These are phyloP conservation scores for Canavalia ensiformis DNA, from an alignment of 306 rosid species.

Conservation along the genomic window DNA sequence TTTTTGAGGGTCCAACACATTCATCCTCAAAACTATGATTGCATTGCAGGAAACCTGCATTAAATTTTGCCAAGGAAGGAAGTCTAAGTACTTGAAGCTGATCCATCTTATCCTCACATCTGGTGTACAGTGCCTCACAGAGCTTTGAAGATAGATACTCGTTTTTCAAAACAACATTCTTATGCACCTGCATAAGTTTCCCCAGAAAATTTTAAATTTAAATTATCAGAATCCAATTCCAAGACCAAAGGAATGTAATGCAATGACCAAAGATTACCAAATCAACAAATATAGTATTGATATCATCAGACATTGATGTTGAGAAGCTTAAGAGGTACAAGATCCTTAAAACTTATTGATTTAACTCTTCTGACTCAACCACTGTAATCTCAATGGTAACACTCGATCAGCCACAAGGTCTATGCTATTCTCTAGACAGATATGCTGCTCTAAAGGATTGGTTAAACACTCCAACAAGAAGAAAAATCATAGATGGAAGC, in stretches of 20 bases:
- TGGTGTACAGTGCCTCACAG: conserved; percentile 82
- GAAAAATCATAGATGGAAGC: not conserved
- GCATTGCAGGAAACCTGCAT: conserved; percentile 91
- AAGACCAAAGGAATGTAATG: conserved; percentile 5
- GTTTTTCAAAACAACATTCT: conserved; percentile 70
- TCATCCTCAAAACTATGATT: conserved; percentile 76
- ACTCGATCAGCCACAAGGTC: conserved; percentile 5
- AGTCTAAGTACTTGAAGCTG: conserved; percentile 91
- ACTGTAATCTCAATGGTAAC: not conserved
- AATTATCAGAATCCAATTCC: conserved; percentile 22
- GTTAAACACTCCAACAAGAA: conserved; percentile 11
- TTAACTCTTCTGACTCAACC: conserved; percentile 18
- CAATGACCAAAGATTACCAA: conserved; percentile 33
- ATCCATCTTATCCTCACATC: conserved; percentile 94
- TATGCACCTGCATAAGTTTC: conserved; percentile 61
- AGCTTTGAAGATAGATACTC: conserved; percentile 87
- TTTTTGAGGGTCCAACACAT: conserved; percentile 92
- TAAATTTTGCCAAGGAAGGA: conserved; percentile 96
- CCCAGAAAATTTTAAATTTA: conserved; percentile 32
- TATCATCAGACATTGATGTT: conserved; percentile 1
- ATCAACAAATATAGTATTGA: not conserved
- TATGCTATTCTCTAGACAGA: not conserved
- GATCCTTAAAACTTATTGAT: conserved; percentile 11
- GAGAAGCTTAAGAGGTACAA: conserved; percentile 14
- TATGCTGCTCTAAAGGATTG: not conserved